These are phyloP conservation scores for Exsudoporus floridanus DNA, from an alignment of 1,284 basidiomycete genomes.

Conservation along the genomic window DNA sequence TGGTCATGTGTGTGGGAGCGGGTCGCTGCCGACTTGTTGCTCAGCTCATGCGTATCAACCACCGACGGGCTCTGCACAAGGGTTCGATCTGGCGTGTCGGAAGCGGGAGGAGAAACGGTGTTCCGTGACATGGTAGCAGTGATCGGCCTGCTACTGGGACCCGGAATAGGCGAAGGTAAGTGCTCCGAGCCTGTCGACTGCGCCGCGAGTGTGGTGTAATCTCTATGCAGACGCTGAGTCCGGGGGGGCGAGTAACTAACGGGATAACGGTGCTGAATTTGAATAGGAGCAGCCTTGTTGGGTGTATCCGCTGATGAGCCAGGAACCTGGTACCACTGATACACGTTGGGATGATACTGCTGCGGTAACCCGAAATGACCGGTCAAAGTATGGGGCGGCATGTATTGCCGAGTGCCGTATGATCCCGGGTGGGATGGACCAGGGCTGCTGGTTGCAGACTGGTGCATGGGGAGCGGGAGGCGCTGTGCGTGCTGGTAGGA, in stretches of 20 bases:
- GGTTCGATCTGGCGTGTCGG: constrained; percentile 1
- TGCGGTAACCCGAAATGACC: constrained; percentile 45
- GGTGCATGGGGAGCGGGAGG: constrained; percentile 25
- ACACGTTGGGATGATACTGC: constrained; percentile 42
- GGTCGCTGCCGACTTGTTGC: neutral
- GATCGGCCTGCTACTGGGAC: neutral
- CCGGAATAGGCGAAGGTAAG: neutral
- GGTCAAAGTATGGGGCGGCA: constrained; percentile 39
- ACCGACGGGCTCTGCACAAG: neutral
- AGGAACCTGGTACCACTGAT: constrained; percentile 51
- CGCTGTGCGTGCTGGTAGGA: constrained; percentile 15
- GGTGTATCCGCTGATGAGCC: constrained; percentile 31
- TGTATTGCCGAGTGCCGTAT: constrained; percentile 38
- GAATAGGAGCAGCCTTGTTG: constrained; percentile 34
- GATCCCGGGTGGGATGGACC: constrained; percentile 30
- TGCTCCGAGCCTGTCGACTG: neutral
- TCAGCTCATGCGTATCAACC: neutral
- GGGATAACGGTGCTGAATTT: constrained; percentile 44
- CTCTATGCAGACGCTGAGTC: constrained; percentile 16
- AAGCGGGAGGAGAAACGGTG: neutral
- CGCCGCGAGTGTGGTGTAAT: constrained; percentile 1
- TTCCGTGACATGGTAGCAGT: neutral
- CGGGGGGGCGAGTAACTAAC: constrained; percentile 31
- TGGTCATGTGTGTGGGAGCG: constrained; percentile 21
- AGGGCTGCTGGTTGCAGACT: constrained; percentile 11